phyloP scores from a whole-genome alignment of 2,329 filamentous ascomycete species.

The Alternaria sp. region DNA sequence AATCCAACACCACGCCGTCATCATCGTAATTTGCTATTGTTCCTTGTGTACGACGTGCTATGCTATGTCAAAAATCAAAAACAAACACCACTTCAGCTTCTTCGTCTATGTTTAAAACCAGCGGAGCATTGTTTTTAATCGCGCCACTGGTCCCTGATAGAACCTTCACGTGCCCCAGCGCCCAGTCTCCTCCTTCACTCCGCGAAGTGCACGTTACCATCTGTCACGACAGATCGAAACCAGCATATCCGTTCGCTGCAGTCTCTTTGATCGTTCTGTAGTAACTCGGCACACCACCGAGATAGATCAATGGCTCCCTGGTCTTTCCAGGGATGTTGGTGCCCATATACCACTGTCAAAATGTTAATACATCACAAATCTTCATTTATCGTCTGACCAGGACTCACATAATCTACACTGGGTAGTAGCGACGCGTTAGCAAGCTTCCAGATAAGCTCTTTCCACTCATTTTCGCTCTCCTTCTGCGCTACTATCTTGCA shows the following conservation, averaged over 20 bases:
- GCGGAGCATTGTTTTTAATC: not conserved
- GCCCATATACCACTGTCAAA: constrained; percentile 62
- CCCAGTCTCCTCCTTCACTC: not conserved
- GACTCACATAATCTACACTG: constrained; percentile 44
- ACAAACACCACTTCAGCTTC: not conserved
- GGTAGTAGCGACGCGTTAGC: constrained; percentile 61
- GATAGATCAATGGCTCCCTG: constrained; percentile 62
- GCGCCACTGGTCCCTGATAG: not conserved
- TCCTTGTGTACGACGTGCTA: not conserved
- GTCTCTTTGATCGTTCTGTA: constrained; percentile 30
- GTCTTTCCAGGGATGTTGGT: constrained; percentile 64
- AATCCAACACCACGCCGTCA: not conserved
- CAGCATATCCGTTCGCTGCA: constrained; percentile 26
- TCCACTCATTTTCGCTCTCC: constrained; percentile 61
- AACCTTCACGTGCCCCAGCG: not conserved
- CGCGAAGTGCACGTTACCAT: not conserved
- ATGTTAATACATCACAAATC: not conserved
- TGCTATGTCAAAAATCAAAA: too few species aligned
- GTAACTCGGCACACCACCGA: constrained; percentile 45
- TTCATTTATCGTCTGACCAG: rapidly evolving
- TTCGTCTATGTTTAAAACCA: not conserved
- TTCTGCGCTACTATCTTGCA: constrained; percentile 61
- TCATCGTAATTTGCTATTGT: not conserved
- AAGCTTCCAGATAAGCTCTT: constrained; percentile 58
- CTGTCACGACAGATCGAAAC: constrained; percentile 21